A percentile compares a stretch with the other conserved stretches of the same genome.
Evolutionary conservation across 1,284 basidiomycete genomes (phyloP).

Genomic region (Ceratobasidium sp.): DNA sequence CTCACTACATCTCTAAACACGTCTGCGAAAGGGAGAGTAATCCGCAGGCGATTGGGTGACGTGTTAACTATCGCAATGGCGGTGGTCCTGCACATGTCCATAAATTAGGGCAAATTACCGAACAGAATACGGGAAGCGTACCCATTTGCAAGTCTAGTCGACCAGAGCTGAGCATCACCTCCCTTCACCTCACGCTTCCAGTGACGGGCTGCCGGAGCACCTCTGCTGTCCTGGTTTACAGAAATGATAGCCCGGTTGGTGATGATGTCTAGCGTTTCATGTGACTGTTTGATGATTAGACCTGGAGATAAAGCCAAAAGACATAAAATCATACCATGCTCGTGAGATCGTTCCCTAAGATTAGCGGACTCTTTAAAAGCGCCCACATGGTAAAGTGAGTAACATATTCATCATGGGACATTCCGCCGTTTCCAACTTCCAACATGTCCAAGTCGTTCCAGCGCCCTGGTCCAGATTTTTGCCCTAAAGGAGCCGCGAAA

Average conservation of each 20-base stretch:
- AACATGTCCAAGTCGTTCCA: slow-evolving; percentile 65
- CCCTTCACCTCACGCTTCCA: slow-evolving; percentile 45
- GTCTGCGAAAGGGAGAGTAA: slow-evolving; percentile 57
- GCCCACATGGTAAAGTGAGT: slow-evolving; percentile 64
- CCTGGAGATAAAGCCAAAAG: too few relatives aligned
- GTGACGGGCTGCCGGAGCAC: slow-evolving; percentile 40
- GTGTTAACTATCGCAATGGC: slow-evolving; percentile 60
- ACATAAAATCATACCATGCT: slow-evolving; percentile 54
- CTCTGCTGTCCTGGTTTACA: slow-evolving; percentile 44
- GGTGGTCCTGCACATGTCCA: slow-evolving; percentile 20
- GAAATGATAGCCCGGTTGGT: slow-evolving; percentile 47
- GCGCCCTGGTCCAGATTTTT: slow-evolving; percentile 59
- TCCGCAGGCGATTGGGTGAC: slow-evolving; percentile 55
- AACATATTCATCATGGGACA: slow-evolving; percentile 58
- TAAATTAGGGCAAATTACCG: not conserved
- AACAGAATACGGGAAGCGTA: not conserved
- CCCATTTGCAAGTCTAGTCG: slow-evolving; percentile 43
- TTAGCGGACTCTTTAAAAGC: slow-evolving; percentile 61
- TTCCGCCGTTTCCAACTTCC: slow-evolving; percentile 62
- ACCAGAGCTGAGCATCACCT: slow-evolving; percentile 46
- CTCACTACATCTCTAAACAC: slow-evolving; percentile 58
- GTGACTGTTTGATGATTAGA: slow-evolving; percentile 24
- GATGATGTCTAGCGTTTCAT: slow-evolving; percentile 48
- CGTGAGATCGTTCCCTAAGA: slow-evolving; percentile 62
- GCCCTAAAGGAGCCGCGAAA: slow-evolving; percentile 59